Evolutionary conservation across 2,329 filamentous ascomycete genomes (phyloP).

Genomic region (Stachybotrys elegans): DNA sequence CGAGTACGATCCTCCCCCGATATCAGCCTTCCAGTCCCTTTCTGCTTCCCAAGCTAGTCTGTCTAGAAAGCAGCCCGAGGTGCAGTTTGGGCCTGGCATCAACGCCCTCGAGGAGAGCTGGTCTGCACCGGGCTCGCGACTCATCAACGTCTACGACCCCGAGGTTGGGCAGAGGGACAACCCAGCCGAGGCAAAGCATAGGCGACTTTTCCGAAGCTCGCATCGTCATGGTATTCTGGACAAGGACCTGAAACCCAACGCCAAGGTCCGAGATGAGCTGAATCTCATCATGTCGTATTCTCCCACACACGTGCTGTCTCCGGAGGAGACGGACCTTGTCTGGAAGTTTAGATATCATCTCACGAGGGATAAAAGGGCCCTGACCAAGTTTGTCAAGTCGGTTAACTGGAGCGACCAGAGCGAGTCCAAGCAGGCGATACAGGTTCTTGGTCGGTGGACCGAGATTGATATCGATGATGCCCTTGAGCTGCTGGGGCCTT

Average conservation of each 20-base stretch:
- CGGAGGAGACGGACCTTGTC: conserved; percentile 91
- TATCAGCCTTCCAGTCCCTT: conserved; percentile 66
- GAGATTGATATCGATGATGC: conserved; percentile 97
- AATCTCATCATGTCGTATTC: conserved; percentile 89
- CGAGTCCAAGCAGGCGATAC: conserved; percentile 84
- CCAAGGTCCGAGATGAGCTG: conserved; percentile 89
- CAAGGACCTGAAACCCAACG: conserved; percentile 91
- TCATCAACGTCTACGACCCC: conserved; percentile 88
- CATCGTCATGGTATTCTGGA: conserved; percentile 89
- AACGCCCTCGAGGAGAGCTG: conserved; percentile 56
- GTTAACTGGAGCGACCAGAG: conserved; percentile 86
- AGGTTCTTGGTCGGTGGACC: conserved; percentile 88
- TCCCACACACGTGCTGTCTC: conserved; percentile 79
- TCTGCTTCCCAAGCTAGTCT: conserved; percentile 58
- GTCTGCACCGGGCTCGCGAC: conserved; percentile 46
- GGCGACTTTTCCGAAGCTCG: conserved; percentile 84
- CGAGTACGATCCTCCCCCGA: conserved; percentile 80
- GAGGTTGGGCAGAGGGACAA: conserved; percentile 88
- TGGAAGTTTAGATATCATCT: conserved; percentile 98
- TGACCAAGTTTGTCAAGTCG: conserved; percentile 97
- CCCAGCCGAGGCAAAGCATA: conserved; percentile 91
- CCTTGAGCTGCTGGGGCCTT: conserved; percentile 85
- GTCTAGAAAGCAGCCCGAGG: conserved; percentile 77
- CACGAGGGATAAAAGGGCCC: conserved; percentile 81
- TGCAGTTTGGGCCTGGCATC: conserved; percentile 87